Evolutionary conservation across 495 filamentous ascomycete genomes (phyloP), one percentile per base, ranked within the genome.

Genomic region (Viridothelium virens): DNA sequence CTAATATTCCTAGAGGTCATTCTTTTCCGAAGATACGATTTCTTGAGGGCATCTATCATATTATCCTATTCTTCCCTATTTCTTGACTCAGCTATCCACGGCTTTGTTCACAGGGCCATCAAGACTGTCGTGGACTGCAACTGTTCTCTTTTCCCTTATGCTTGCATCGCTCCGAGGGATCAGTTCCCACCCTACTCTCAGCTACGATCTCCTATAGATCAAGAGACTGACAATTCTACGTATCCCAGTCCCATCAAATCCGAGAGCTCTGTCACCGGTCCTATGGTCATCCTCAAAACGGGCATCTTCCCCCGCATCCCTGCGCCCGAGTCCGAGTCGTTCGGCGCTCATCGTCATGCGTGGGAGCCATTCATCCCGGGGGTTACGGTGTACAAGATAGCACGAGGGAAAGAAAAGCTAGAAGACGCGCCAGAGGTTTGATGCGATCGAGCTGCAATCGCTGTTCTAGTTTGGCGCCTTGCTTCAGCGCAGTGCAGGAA

Each of bases 271-370:
- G 25, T 69, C 12, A 70, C 67, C 14, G 66, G 67, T 0, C 75
- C 72, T 2, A 80, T 76, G 63, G 67, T 74, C 2, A 67, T 81
- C 6, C 33, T 80, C 18, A 81, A 81, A 69, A 70, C 79, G 69
- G 79, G 79, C 3, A 77, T 81, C 41, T 77, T 79, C 64, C 74
- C 74, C 12, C 72, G 74, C 14, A 78, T 80, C 37, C 79, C 79
- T 14, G 64, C 68, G 38, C 79, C 79, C 5, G 76, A 78, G 63
- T 66, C 66, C 63, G 78, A 81, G 68, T 63, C 63, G 44, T 81
- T 81, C 65, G 73, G 63, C 5, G 61, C 53, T 7, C 72, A 77
- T 47, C 64, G 70, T 16, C 77, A 79, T 65, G 50, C 36, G 7
- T 81, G 79, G 79, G 65, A 77, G 63, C 70, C 70, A 41, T 41